These are phyloP conservation scores for Xylariaceae sp. DNA, from an alignment of 2,329 filamentous ascomycete species.

Conservation along the genomic window DNA sequence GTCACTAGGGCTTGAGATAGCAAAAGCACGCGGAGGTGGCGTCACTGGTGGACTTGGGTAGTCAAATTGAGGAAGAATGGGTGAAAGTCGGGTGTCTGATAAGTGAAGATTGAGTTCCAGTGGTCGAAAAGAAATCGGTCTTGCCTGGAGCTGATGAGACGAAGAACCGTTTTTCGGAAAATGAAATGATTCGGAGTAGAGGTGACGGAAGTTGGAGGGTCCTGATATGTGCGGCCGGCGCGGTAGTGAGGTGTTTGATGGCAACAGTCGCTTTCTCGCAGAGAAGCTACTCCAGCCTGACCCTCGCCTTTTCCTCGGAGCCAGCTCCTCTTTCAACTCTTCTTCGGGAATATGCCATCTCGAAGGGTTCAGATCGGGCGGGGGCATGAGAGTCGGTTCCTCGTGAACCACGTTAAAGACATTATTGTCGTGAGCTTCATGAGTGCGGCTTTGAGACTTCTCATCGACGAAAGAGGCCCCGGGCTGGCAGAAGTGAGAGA, in stretches of 20 bases:
- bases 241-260: conserved; percentile 36
- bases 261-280: conserved; percentile 43
- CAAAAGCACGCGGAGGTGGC: conserved; percentile 39
- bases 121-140: conserved; percentile 46
- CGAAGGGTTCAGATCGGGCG: conserved; percentile 29
- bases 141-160: conserved; percentile 27
- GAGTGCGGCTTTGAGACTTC: conserved; percentile 35
- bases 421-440: conserved; percentile 36
- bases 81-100: conserved; percentile 47
- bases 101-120: conserved; percentile 54
- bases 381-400: conserved; percentile 36
- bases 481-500: conserved; percentile 44
- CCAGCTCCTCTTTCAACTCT: conserved; percentile 29
- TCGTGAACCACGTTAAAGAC: conserved; percentile 36
- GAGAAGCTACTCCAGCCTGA: conserved; percentile 42
- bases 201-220: conserved; percentile 57
- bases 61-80: conserved; percentile 51
- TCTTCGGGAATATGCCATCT: conserved; percentile 19
- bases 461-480: conserved; percentile 37
- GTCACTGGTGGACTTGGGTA: conserved; percentile 33
- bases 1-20: conserved; percentile 31
- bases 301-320: conserved; percentile 36
- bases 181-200: conserved; percentile 39
- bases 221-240: conserved; percentile 55
- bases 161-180: conserved; percentile 23